phyloP scores from a whole-genome alignment of 2,329 filamentous ascomycete genomes.

The Colletotrichum karsti region DNA sequence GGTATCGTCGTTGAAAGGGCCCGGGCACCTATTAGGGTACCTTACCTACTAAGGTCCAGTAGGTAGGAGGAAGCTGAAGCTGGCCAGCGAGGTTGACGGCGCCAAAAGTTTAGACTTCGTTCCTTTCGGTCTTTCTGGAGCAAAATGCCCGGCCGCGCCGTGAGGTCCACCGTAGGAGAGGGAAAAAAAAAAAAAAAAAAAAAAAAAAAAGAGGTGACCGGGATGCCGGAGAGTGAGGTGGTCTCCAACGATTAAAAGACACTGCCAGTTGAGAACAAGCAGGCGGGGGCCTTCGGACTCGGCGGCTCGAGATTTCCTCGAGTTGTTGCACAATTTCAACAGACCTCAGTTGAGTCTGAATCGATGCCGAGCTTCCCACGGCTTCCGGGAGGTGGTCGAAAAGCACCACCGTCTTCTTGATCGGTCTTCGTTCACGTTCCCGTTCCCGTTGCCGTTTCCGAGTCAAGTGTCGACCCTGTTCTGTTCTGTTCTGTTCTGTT shows the following conservation, averaged over 20 bases:
- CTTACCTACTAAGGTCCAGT: no score
- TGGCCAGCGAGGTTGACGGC: background rate
- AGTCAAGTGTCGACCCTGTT: background rate
- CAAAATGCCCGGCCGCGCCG: slow-evolving; percentile 7
- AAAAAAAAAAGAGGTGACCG: no score
- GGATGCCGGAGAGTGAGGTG: background rate
- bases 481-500: background rate
- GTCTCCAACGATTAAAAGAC: background rate
- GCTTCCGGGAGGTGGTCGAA: no score
- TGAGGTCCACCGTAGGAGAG: background rate
- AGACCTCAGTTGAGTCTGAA: background rate
- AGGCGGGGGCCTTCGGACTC: slow-evolving; percentile 6
- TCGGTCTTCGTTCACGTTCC: no score
- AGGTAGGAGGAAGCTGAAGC: no score
- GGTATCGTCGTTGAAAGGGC: no score
- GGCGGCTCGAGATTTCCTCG: background rate
- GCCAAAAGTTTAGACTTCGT: slow-evolving; percentile 11
- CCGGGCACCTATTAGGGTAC: no score
- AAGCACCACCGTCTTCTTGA: no score
- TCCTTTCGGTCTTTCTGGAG: slow-evolving; percentile 9
- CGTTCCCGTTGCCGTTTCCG: no score
- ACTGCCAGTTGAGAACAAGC: background rate
- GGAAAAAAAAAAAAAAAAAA: no score
- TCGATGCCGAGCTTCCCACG: no score
- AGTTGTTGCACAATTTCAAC: background rate